Evolutionary conservation across 352 stramenopile species (phyloP).

Genomic region (Phytophthora europaea): DNA sequence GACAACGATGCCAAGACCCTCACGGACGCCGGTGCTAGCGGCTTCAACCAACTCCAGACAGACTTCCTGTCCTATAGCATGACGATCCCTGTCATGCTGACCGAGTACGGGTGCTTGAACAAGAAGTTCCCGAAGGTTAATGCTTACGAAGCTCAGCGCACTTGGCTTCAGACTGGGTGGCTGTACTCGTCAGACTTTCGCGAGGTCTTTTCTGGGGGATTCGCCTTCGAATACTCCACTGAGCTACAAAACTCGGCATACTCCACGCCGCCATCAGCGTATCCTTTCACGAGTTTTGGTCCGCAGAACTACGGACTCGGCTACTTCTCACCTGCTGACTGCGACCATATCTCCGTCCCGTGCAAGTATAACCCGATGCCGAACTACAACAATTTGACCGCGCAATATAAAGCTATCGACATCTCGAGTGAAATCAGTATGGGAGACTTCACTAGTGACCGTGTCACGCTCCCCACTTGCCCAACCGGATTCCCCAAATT

Average conservation of each 20-base stretch:
- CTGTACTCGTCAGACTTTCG: conserved; percentile 57
- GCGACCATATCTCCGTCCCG: conserved; percentile 58
- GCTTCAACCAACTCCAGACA: conserved; percentile 61
- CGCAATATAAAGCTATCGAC: conserved; percentile 58
- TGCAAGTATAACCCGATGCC: conserved; percentile 85
- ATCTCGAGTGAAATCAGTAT: conserved; percentile 43
- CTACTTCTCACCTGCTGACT: conserved; percentile 82
- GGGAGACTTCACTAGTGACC: conserved; percentile 43
- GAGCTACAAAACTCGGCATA: conserved; percentile 78
- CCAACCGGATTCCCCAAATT: conserved; percentile 40
- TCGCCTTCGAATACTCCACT: conserved; percentile 88
- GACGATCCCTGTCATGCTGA: conserved; percentile 82
- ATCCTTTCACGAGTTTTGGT: conserved; percentile 80
- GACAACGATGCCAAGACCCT: conserved; percentile 45
- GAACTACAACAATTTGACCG: conserved; percentile 76
- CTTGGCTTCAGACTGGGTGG: conserved; percentile 71
- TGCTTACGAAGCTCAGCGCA: conserved; percentile 73
- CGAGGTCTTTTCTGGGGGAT: conserved; percentile 71
- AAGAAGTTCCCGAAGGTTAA: conserved; percentile 64
- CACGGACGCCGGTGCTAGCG: conserved; percentile 41
- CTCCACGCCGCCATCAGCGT: conserved; percentile 53
- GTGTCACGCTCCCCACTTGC: conserved; percentile 39
- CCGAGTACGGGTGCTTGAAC: conserved; percentile 86
- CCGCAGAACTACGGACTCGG: conserved; percentile 89
- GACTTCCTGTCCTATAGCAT: conserved; percentile 68